Base-by-base conservation (phyloP, 495 filamentous ascomycete genomes). In the Penicillium daleae region DNA sequence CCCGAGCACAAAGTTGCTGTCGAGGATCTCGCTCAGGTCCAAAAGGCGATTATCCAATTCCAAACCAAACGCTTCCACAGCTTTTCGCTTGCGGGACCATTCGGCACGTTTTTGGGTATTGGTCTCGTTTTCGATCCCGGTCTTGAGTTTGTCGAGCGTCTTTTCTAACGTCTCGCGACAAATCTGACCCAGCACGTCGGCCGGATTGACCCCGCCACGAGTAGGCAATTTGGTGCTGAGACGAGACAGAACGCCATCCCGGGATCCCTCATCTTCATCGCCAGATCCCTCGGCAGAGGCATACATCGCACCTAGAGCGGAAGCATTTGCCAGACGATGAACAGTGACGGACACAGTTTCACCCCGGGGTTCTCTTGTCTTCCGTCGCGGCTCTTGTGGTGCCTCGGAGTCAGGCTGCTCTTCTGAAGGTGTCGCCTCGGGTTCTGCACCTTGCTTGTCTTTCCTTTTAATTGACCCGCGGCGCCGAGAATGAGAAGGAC, bases 151-250 rank as follows among this genome's bases (percentile, higher is more conserved):
- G 3, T 73, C 71, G 4, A 80, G 71, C 7, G 76, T 83, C 56
- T 82, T 82, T 37, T 85, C 85, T 29, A 90, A 74, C 2, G 88
- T 84, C 68, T 91, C 89, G 44, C 86, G 82, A 72, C 88, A 91
- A 44, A 91, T 82, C 70, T 91, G 87, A 51, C 83, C 79, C 10
- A 91, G 70, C 0, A 91, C 89, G 53, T 92, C 89, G 19, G 90
- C 80, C 1, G 85, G 77, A 63, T 91, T 91, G 59, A 90, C 87
- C 31, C 86, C 88, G 27, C 80, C 80, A n/a, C 85, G 83, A 61
- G 79, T 86, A 12, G 84, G 77, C 13, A 79, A 67, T 39, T 76
- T 78, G 21, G 71, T 67, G 44, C 74, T 71, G 56, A 74, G 70
- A 33, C 57, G 62, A 10, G 64, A 64, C 0, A 72, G 68, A 24